A percentile compares a stretch with the other conserved stretches of the same genome.
These are phyloP conservation scores for Pseudogymnoascus sp. DNA, from an alignment of 2,329 filamentous ascomycete genomes.

Conservation along the genomic window DNA sequence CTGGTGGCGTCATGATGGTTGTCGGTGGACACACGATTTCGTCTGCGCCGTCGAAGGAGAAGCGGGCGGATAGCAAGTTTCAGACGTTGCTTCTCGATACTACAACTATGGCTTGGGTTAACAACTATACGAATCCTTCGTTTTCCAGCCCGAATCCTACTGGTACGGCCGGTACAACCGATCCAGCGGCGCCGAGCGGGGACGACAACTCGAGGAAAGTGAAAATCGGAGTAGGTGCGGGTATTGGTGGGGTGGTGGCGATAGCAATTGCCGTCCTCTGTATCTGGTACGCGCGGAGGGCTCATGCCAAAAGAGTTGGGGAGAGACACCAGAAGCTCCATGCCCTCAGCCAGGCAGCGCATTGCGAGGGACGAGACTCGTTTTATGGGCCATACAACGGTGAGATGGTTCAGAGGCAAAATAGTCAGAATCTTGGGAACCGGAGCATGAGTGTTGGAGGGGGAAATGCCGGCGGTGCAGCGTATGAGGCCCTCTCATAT, in stretches of 20 bases:
- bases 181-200: constrained; percentile 21
- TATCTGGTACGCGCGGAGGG: constrained; percentile 46
- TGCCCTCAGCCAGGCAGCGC: constrained; percentile 44
- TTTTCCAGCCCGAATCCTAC: constrained; percentile 21
- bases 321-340: constrained; percentile 49
- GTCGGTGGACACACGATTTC: constrained; percentile 55
- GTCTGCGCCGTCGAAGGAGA: constrained; percentile 24
- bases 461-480: constrained; percentile 21
- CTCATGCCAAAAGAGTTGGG: constrained; percentile 33
- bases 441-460: constrained; percentile 15
- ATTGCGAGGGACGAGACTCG: constrained; percentile 30
- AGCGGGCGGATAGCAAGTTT: constrained; percentile 33
- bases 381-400: background rate
- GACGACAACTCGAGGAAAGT: constrained; percentile 39
- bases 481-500: constrained; percentile 32
- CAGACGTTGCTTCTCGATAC: constrained; percentile 51
- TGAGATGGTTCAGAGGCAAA: constrained; percentile 18
- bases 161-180: constrained; percentile 23
- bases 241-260: constrained; percentile 49
- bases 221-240: constrained; percentile 59
- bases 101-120: constrained; percentile 53
- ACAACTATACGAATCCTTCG: constrained; percentile 47
- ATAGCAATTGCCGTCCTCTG: constrained; percentile 29
- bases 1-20: constrained; percentile 63
- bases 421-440: constrained; percentile 15